phyloP scores from a whole-genome alignment of 495 filamentous ascomycete genomes.

The Aspergillus carlsbadensis region DNA sequence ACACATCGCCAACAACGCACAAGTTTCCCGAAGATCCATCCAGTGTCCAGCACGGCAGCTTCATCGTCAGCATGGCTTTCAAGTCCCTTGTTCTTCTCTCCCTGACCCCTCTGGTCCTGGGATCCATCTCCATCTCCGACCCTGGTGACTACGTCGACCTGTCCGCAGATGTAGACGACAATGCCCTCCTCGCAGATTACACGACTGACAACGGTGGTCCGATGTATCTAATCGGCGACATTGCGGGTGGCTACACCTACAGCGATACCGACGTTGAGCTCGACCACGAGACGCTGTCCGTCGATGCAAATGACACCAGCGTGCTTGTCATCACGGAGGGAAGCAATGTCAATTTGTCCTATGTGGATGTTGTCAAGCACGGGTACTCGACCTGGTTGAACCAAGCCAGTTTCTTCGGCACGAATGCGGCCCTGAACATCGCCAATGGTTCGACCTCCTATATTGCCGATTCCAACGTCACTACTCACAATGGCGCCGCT shows the following conservation, averaged over 20 bases:
- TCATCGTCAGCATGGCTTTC: too few relatives aligned
- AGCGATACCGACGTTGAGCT: slow-evolving; percentile 7
- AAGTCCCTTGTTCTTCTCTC: too few relatives aligned
- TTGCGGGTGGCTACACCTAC: not conserved
- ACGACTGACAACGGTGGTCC: not conserved
- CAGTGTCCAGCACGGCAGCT: too few relatives aligned
- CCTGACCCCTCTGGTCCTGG: not conserved
- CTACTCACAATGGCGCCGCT: too few relatives aligned
- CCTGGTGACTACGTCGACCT: slow-evolving; percentile 15
- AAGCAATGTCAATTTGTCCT: slow-evolving; percentile 12
- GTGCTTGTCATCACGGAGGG: slow-evolving; percentile 15
- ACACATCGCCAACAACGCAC: too few relatives aligned
- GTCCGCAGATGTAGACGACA: slow-evolving; percentile 7
- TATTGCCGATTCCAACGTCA: too few relatives aligned
- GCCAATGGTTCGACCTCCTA: too few relatives aligned
- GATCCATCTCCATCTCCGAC: slow-evolving; percentile 13
- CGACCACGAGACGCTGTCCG: slow-evolving; percentile 16
- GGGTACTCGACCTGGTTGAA: slow-evolving; percentile 19
- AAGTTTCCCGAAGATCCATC: too few relatives aligned
- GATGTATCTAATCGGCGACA: too few relatives aligned
- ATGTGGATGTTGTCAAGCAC: slow-evolving; percentile 15
- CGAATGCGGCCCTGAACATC: slow-evolving; percentile 20
- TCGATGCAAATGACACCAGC: slow-evolving; percentile 21
- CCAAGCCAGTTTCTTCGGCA: slow-evolving; percentile 21
- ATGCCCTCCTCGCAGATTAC: slow-evolving; percentile 7